These are phyloP conservation scores for Pneumocystis murina DNA, from an alignment of 1,139 yeast species.

Conservation along the genomic window DNA sequence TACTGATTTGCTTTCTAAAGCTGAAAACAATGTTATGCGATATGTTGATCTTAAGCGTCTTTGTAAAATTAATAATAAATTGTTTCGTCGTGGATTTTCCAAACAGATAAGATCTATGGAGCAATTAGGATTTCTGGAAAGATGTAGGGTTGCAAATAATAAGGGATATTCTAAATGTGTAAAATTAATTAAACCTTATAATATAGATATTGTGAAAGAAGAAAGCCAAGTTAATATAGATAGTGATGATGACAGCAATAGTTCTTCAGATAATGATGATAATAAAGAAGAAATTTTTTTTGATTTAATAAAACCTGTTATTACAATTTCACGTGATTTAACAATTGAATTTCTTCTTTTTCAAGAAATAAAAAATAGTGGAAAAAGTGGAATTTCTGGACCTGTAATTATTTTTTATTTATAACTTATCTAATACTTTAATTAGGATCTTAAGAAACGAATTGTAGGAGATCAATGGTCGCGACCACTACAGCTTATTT, in stretches of 20 bases:
- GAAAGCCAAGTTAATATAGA: background rate
- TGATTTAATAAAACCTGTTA: background rate
- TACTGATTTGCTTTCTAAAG: background rate
- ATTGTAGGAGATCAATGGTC: background rate
- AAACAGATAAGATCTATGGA: background rate
- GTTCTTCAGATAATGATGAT: background rate
- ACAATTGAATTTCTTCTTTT: background rate
- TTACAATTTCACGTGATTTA: background rate
- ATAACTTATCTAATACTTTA: background rate
- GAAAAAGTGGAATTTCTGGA: background rate
- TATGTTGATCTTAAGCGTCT: background rate
- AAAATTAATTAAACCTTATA: background rate
- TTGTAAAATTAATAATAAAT: background rate
- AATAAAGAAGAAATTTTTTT: background rate
- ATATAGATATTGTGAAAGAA: background rate
- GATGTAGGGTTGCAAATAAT: background rate
- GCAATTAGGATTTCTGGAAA: background rate
- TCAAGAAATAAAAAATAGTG: background rate
- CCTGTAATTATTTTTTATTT: background rate
- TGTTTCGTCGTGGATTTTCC: background rate
- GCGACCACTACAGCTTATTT: background rate
- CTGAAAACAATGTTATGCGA: background rate
- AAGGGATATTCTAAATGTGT: background rate
- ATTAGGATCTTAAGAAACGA: background rate
- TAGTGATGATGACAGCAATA: background rate